phyloP scores from a whole-genome alignment of 2,329 filamentous ascomycete genomes.

The Davidsoniella virescens region DNA sequence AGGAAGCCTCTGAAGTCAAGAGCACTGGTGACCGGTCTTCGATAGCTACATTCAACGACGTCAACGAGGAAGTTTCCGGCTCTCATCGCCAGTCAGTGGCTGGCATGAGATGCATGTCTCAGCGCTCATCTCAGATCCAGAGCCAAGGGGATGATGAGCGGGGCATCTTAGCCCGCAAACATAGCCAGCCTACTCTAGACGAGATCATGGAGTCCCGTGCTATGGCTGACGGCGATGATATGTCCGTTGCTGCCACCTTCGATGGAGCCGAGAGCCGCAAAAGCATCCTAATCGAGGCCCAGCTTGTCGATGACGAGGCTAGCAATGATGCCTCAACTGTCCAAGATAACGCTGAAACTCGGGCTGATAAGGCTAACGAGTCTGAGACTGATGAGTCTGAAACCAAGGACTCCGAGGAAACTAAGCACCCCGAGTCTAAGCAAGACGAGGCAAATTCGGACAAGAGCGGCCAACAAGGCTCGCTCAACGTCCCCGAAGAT shows the following conservation, averaged over 20 bases:
- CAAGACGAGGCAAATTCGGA: constrained; percentile 4
- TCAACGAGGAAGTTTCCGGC: constrained; percentile 18
- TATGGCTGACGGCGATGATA: constrained; percentile 26
- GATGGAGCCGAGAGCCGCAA: constrained; percentile 24
- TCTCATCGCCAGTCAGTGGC: not conserved
- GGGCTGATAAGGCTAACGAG: not conserved
- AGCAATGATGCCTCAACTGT: not conserved
- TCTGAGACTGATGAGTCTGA: constrained; percentile 8
- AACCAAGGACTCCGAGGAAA: constrained; percentile 9
- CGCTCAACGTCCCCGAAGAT: constrained; percentile 18
- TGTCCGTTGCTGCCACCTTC: constrained; percentile 41
- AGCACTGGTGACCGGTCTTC: constrained; percentile 42
- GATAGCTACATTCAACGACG: constrained; percentile 48
- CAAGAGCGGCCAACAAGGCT: constrained; percentile 3
- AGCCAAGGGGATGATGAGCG: constrained; percentile 16
- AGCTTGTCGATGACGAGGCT: not conserved
- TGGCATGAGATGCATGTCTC: constrained; percentile 31
- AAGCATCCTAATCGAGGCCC: not conserved
- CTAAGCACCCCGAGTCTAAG: constrained; percentile 8
- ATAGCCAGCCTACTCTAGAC: constrained; percentile 25
- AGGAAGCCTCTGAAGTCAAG: constrained; percentile 12
- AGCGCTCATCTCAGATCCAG: constrained; percentile 14
- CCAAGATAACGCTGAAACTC: not conserved
- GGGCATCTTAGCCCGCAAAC: constrained; percentile 9
- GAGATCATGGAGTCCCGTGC: constrained; percentile 25